Evolutionary conservation across 2,329 filamentous ascomycete species (phyloP).

Genomic region (Fusarium euwallaceae): DNA sequence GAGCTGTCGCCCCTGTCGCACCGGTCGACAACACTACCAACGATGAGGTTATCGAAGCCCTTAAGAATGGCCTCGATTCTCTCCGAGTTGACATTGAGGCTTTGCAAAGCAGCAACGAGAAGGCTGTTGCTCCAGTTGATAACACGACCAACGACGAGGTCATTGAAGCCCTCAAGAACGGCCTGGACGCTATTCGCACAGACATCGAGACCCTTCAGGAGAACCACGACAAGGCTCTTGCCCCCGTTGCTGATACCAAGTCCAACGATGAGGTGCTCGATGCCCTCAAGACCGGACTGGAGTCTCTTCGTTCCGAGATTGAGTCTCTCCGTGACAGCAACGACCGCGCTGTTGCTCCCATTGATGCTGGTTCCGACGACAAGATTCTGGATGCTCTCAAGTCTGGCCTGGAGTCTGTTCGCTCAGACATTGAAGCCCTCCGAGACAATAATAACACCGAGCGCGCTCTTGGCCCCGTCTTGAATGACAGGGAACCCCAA

Average conservation of each 20-base stretch:
- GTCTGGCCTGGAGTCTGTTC: slow-evolving; percentile 79
- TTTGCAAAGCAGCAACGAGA: slow-evolving; percentile 72
- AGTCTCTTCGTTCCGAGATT: slow-evolving; percentile 79
- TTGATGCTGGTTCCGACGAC: slow-evolving; percentile 62
- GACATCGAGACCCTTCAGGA: slow-evolving; percentile 65
- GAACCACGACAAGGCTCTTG: slow-evolving; percentile 65
- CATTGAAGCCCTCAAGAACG: slow-evolving; percentile 39
- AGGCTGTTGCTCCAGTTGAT: slow-evolving; percentile 30
- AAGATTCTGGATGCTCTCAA: slow-evolving; percentile 89
- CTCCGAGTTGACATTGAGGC: slow-evolving; percentile 80
- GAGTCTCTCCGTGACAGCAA: slow-evolving; percentile 75
- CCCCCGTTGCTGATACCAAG: slow-evolving; percentile 76
- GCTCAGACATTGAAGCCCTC: slow-evolving; percentile 80
- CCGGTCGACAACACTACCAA: slow-evolving; percentile 80
- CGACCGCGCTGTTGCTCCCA: slow-evolving; percentile 62
- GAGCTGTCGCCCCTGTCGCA: slow-evolving; percentile 61
- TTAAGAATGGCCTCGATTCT: slow-evolving; percentile 79
- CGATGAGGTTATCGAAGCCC: slow-evolving; percentile 84
- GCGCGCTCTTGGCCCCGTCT: slow-evolving; percentile 60
- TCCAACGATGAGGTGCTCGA: slow-evolving; percentile 87
- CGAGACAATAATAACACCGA: slow-evolving; percentile 66
- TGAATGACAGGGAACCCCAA: slow-evolving; percentile 39
- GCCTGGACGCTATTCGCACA: slow-evolving; percentile 41
- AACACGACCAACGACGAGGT: slow-evolving; percentile 39
- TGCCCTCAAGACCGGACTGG: slow-evolving; percentile 82